These are phyloP conservation scores for Aspergillus sclerotialis DNA, from an alignment of 2,329 filamentous ascomycete species.

Conservation along the genomic window DNA sequence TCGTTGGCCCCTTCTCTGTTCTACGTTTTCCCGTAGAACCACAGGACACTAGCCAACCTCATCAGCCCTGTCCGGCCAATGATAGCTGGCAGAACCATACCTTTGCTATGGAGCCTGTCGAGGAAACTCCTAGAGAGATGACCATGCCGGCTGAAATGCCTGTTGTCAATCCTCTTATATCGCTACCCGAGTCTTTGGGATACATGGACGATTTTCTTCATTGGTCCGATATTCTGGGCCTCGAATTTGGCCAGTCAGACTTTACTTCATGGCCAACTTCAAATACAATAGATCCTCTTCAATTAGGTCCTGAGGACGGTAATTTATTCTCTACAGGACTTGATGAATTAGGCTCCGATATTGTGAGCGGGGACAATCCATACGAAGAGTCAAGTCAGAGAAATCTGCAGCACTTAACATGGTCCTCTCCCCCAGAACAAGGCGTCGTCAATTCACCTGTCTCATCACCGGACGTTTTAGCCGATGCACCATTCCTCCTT, in stretches of 20 bases:
- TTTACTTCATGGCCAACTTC: too few relatives aligned
- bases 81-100: slow-evolving; percentile 1
- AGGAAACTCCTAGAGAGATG: slow-evolving; percentile 1
- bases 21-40: slow-evolving; percentile 14
- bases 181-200: slow-evolving; percentile 14
- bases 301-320: too few relatives aligned
- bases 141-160: background rate
- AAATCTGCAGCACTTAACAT: slow-evolving; percentile 6
- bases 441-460: slow-evolving; percentile 6
- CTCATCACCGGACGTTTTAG: slow-evolving; percentile 8
- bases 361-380: slow-evolving; percentile 1
- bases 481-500: slow-evolving; percentile 18
- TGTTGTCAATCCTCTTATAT: background rate
- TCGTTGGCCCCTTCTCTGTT: slow-evolving; percentile 25
- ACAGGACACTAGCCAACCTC: background rate
- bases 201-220: slow-evolving; percentile 24
- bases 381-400: slow-evolving; percentile 6
- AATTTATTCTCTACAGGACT: slow-evolving; percentile 8
- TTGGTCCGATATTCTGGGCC: slow-evolving; percentile 27
- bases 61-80: too few relatives aligned
- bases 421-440: slow-evolving; percentile 2
- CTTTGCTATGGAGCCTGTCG: background rate
- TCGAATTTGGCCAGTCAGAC: slow-evolving; percentile 17
- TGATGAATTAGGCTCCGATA: slow-evolving; percentile 1
- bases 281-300: too few relatives aligned